Base-by-base conservation (phyloP, 441 rosid species). In the Gossypium trilobum region DNA sequence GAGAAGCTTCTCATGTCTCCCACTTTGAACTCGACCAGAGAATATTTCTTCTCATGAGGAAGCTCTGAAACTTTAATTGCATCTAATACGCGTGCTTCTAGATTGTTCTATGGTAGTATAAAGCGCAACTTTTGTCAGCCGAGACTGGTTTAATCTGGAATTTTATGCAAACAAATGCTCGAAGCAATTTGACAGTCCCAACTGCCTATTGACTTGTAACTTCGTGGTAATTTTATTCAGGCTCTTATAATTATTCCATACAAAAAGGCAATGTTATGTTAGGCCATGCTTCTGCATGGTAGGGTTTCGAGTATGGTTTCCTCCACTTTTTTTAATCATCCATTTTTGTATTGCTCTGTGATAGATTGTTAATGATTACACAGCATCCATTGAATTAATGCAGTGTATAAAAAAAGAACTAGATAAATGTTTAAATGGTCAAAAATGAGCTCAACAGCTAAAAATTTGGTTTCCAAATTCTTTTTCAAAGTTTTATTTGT, bases 11-110 rank as follows among this genome's bases (percentile, higher is more conserved):
- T 59, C 65, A 59, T 29, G 82, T 93, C 7, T 72, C 89, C 75
- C 84, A 83, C 39, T 89, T 89, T 1, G 94, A 93, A 80, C 94
- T 89, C 6, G 98, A 93, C 77, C 94, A 93, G 82, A 87, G 88
- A 82, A 73, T 93, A 44, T 93, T 93, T 84, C 89, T 91, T 54
- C 93, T 91, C 64, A 81, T 89, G 23, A 88, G 97, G 91, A 93
- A 93, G 88, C 82, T 89, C n/a, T 72, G 44, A 72, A 58, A 17
- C 73, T 55, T 31, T 56, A 23, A 57, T 9, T 39, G 46, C 33
- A 57, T 57, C 62, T 23, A 25, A 23, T 27, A 59, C 0, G 20
- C 19, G 11, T 27, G 19, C 64, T 4, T 27, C 64, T 51, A 29
- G 59, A 36, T 29, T 20, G 72, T 16, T 51, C 25, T 52, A 29